Evolutionary conservation across 73 alveolate genomes (phyloP).

Genomic region (Paramecium tetraurelia): DNA sequence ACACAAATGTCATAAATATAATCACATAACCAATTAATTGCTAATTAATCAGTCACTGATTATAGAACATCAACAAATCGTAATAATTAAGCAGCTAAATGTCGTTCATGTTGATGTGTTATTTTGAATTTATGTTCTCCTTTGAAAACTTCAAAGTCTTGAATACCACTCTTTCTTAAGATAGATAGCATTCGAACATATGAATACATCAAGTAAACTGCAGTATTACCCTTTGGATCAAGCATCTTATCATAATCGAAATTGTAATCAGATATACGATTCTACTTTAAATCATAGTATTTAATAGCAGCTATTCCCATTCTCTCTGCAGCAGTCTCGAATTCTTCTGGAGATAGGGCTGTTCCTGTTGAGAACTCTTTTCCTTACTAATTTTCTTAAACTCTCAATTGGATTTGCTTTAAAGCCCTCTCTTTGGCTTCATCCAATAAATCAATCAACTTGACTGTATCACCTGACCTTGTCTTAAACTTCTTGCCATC

Average conservation of each 20-base stretch:
- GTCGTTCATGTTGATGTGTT: slow-evolving; percentile 78
- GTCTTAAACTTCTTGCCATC: slow-evolving; percentile 96
- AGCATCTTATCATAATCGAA: slow-evolving; percentile 97
- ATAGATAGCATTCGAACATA: slow-evolving; percentile 98
- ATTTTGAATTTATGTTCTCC: slow-evolving; percentile 59
- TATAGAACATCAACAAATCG: slow-evolving; percentile 96
- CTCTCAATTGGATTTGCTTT: slow-evolving; percentile 41
- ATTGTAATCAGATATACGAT: slow-evolving; percentile 90
- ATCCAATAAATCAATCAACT: slow-evolving; percentile 90
- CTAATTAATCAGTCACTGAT: slow-evolving; percentile 88
- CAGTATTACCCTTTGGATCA: slow-evolving; percentile 99
- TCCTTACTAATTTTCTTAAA: slow-evolving; percentile 39
- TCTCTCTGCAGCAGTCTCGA: slow-evolving; percentile 87
- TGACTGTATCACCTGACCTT: slow-evolving; percentile 95
- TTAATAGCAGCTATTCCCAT: slow-evolving; percentile 98
- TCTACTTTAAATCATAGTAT: slow-evolving; percentile 97
- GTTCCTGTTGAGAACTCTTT: slow-evolving; percentile 60
- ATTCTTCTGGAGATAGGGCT: slow-evolving; percentile 78
- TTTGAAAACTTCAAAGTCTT: slow-evolving; percentile 65
- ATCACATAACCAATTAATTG: slow-evolving; percentile 91
- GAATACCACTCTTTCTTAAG: slow-evolving; percentile 86
- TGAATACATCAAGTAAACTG: slow-evolving; percentile 96
- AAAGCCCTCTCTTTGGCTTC: slow-evolving; percentile 96
- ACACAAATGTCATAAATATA: slow-evolving; percentile 92
- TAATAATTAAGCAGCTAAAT: slow-evolving; percentile 83